Conservation (phyloP, 192 early-diverging fungal species). For the Backusella luteola region DNA sequence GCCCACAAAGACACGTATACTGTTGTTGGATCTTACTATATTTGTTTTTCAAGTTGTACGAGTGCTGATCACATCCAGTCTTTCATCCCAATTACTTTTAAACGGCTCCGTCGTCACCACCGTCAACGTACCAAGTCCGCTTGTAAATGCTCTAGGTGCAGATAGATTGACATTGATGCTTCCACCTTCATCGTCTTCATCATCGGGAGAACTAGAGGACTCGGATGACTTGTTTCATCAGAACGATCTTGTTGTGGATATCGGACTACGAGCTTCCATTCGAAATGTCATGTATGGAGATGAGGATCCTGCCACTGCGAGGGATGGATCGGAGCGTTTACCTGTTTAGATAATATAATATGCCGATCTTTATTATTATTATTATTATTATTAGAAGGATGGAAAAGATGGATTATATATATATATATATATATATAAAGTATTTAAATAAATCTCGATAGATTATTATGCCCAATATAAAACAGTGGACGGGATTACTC, state of each 20-base stretch:
- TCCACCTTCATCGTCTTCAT: neutral
- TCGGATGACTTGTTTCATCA: conserved; percentile 21
- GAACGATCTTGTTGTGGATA: conserved; percentile 28
- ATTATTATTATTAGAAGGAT: too few species aligned
- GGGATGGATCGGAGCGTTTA: conserved; percentile 20
- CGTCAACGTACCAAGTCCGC: conserved; percentile 10
- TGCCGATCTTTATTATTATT: too few species aligned
- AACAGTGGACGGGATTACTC: too few species aligned
- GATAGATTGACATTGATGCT: conserved; percentile 22
- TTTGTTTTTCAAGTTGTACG: conserved; percentile 30
- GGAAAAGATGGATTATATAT: too few species aligned
- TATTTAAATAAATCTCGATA: too few species aligned
- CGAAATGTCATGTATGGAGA: conserved; percentile 34
- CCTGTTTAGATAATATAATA: conserved; percentile 5
- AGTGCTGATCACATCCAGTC: conserved; percentile 25
- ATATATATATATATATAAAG: too few species aligned
- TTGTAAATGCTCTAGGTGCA: conserved; percentile 7
- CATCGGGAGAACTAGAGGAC: neutral
- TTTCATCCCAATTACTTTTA: conserved; percentile 20
- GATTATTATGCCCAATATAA: too few species aligned
- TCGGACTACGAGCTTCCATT: conserved; percentile 21
- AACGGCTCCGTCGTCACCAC: neutral
- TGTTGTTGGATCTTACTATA: conserved; percentile 23
- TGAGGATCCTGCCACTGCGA: conserved; percentile 19
- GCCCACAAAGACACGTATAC: conserved; percentile 18